These are phyloP conservation scores for Pseudogymnoascus pannorum DNA, from an alignment of 2,329 filamentous ascomycete species.

Conservation along the genomic window DNA sequence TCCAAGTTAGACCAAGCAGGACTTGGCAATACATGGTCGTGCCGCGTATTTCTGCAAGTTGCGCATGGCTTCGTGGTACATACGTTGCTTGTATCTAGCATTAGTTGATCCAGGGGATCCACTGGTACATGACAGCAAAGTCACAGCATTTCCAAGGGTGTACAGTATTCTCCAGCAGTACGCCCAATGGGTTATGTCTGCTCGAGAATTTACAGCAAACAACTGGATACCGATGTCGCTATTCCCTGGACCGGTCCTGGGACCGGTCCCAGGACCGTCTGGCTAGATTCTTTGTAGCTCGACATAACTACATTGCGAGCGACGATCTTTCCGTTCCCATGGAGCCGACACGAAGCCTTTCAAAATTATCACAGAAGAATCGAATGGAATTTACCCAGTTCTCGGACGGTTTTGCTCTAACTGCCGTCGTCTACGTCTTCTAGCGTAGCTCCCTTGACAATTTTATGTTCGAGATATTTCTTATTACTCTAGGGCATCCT, in stretches of 20 bases:
- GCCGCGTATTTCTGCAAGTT: not conserved
- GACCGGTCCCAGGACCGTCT: conserved; percentile 9
- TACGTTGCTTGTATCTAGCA: not conserved
- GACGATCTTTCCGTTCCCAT: not conserved
- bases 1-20: not conserved
- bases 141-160: not conserved
- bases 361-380: not conserved
- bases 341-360: not conserved
- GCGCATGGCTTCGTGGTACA: not conserved
- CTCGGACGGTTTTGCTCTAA: not conserved
- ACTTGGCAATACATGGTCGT: not conserved
- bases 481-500: not conserved
- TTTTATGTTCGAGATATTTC: not conserved
- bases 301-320: not conserved
- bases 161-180: not conserved
- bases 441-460: not conserved
- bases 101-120: not conserved
- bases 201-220: not conserved
- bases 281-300: not conserved
- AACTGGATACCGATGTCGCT: conserved; percentile 20
- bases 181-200: not conserved
- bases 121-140: not conserved
- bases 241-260: conserved; percentile 16
- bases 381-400: not conserved
- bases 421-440: not conserved